Conservation (phyloP, 345 rosid species). For the Moricandia arvensis region DNA sequence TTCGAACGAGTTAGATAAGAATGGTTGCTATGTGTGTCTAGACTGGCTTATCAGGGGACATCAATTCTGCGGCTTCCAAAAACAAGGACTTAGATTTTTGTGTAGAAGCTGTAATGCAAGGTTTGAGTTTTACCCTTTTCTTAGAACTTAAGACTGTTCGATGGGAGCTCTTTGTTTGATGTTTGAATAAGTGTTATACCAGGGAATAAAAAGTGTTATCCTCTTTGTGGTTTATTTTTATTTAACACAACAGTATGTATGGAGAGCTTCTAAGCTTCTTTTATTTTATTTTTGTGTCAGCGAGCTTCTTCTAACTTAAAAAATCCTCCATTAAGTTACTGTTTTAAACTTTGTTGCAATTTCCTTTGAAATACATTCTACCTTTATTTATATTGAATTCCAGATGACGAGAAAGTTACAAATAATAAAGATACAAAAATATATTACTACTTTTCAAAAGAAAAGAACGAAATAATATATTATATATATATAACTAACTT, state of each 20-base stretch:
- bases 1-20: neutral
- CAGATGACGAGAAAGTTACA: no score
- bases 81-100: neutral
- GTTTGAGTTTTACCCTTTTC: neutral
- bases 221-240: neutral
- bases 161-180: neutral
- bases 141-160: neutral
- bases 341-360: no score
- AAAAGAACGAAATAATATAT: no score
- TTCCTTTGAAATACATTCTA: no score
- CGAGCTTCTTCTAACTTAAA: no score
- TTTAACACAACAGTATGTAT: neutral
- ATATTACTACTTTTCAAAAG: no score
- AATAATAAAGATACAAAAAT: no score
- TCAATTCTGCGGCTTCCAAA: neutral
- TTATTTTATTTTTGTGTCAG: no score
- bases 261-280: neutral
- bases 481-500: no score
- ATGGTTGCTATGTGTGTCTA: neutral
- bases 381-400: no score
- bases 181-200: neutral
- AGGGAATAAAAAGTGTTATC: neutral
- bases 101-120: neutral
- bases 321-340: no score
- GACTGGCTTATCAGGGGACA: neutral